These are phyloP conservation scores for Oropetium thomaeum DNA, from an alignment of 176 grass and related monocot genomes.

Conservation along the genomic window DNA sequence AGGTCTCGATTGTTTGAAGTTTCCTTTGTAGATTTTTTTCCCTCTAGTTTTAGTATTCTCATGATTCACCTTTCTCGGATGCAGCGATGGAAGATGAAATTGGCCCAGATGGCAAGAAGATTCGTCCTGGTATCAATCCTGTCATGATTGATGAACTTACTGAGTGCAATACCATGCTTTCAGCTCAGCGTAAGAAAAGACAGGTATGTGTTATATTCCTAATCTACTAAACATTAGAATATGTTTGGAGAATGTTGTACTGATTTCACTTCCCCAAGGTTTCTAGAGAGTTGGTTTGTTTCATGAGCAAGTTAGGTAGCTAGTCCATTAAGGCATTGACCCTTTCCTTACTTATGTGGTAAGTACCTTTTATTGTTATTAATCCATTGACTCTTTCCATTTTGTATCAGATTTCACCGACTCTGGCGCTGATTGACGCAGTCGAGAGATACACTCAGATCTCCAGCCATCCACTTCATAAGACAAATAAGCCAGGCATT, in stretches of 20 bases:
- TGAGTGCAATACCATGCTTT: slow-evolving; percentile 90
- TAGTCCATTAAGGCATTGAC: not conserved
- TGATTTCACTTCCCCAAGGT: not conserved
- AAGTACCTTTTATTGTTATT: slow-evolving; percentile 5
- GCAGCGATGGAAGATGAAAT: slow-evolving; percentile 83
- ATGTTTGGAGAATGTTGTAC: not conserved
- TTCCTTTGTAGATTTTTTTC: not conserved
- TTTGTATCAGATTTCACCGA: slow-evolving; percentile 55
- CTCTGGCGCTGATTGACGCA: slow-evolving; percentile 62
- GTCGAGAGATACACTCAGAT: slow-evolving; percentile 91
- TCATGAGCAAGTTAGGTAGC: not conserved
- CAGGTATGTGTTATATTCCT: slow-evolving; percentile 50
- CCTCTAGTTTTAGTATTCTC: slow-evolving; percentile 21
- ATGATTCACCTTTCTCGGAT: slow-evolving; percentile 18
- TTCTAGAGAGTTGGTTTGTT: slow-evolving; percentile 11
- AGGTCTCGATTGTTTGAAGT: slow-evolving; percentile 47
- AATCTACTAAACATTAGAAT: not conserved
- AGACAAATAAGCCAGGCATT: slow-evolving; percentile 96
- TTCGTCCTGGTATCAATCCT: slow-evolving; percentile 86
- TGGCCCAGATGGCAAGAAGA: slow-evolving; percentile 85
- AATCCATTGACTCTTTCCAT: not conserved
- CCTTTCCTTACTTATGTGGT: not conserved
- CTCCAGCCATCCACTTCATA: slow-evolving; percentile 94
- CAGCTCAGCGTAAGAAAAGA: slow-evolving; percentile 94
- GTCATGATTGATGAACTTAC: slow-evolving; percentile 83